Evolutionary conservation across 495 filamentous ascomycete genomes (phyloP).

Genomic region (Aspergillus bertholletiae): DNA sequence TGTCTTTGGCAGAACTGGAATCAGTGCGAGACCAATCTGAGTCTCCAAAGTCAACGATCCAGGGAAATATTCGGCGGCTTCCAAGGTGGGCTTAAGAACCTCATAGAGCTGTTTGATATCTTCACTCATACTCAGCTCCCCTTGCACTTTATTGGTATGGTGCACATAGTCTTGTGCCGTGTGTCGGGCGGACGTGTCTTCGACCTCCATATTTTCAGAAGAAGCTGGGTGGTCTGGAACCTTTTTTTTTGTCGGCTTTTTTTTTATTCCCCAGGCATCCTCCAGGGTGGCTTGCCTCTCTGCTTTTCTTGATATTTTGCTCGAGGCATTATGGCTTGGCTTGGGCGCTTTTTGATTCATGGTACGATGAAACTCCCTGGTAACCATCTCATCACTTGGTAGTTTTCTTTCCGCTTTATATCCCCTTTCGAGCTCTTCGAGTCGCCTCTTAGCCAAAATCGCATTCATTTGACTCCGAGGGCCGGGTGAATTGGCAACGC

Average conservation of each 20-base stretch:
- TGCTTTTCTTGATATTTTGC: conserved; percentile 10
- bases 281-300: conserved; percentile 27
- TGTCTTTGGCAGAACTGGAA: conserved; percentile 20
- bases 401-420: conserved; percentile 6
- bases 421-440: conserved; percentile 7
- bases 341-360: conserved; percentile 24
- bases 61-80: conserved; percentile 26
- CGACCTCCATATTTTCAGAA: not conserved
- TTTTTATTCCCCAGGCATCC: conserved; percentile 21
- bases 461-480: not conserved
- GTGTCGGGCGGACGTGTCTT: not conserved
- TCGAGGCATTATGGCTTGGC: conserved; percentile 3
- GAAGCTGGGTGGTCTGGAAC: not conserved
- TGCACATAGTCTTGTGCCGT: not conserved
- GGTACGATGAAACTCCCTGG: conserved; percentile 16
- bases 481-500: not conserved
- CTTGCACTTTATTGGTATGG: not conserved
- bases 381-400: conserved; percentile 7
- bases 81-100: conserved; percentile 19
- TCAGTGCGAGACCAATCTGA: conserved; percentile 34
- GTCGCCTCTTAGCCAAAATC: not conserved
- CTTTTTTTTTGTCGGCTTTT: conserved; percentile 9
- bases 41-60: conserved; percentile 31
- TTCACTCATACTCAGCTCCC: not conserved
- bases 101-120: conserved; percentile 17